Percentiles rank a stretch among this genome's conserved stretches.
Evolutionary conservation across 108 stramenopile species (phyloP).

Genomic region (Chaetoceros muelleri): DNA sequence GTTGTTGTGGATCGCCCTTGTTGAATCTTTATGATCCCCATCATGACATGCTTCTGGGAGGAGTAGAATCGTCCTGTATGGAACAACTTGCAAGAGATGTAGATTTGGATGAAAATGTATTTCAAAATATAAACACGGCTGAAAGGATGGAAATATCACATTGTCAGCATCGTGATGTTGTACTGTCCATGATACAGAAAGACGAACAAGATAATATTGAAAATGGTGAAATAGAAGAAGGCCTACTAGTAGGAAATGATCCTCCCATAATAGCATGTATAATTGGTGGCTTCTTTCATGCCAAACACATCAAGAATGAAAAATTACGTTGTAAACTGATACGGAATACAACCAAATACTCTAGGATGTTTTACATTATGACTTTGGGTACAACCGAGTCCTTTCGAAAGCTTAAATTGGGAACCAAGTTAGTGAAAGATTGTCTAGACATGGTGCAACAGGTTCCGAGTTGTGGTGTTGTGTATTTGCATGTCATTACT

Average conservation of each 20-base stretch:
- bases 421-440: constrained; percentile 43
- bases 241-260: background rate
- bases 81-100: background rate
- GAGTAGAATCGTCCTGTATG: background rate
- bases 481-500: constrained; percentile 74
- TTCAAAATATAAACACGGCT: background rate
- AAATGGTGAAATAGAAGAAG: background rate
- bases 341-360: constrained; percentile 18
- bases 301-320: constrained; percentile 6
- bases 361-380: constrained; percentile 76
- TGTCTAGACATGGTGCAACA: constrained; percentile 33
- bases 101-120: background rate
- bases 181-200: background rate
- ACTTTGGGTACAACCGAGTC: constrained; percentile 53
- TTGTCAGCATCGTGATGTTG: background rate
- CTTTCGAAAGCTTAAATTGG: constrained; percentile 55
- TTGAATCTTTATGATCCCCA: background rate
- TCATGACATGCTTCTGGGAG: background rate
- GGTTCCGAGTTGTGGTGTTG: constrained; percentile 40
- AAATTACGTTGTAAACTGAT: constrained; percentile 36
- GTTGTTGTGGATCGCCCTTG: no score
- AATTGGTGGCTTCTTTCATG: constrained; percentile 23
- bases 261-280: constrained; percentile 36
- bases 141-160: background rate
- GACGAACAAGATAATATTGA: no score